Evolutionary conservation across 768 basidiomycete species (phyloP).

Genomic region (Agaricus blazei): DNA sequence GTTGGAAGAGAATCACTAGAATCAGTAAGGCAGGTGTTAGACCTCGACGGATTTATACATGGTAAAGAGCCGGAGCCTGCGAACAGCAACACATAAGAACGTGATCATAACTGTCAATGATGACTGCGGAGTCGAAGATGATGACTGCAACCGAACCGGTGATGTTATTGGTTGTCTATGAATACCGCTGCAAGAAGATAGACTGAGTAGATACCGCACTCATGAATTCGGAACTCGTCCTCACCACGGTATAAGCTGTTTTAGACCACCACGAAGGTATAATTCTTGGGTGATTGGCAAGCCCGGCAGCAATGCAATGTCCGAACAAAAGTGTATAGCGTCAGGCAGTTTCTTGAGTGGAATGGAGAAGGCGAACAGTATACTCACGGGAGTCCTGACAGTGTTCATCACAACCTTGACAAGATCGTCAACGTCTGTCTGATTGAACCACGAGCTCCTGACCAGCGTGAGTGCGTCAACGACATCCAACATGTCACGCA

Average conservation of each 20-base stretch:
- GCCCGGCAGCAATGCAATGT: conserved; percentile 74
- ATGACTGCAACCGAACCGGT: no score
- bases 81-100: no score
- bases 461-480: background rate
- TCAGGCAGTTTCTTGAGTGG: background rate
- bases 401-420: conserved; percentile 60
- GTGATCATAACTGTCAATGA: no score
- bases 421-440: conserved; percentile 54
- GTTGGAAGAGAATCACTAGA: no score
- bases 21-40: no score
- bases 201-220: background rate
- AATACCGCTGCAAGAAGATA: no score
- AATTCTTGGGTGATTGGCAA: conserved; percentile 62
- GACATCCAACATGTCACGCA: background rate
- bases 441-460: conserved; percentile 70
- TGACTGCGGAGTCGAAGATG: no score
- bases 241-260: conserved; percentile 47
- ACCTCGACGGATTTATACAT: no score
- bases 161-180: no score
- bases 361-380: background rate
- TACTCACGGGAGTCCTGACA: conserved; percentile 68
- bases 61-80: no score
- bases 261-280: conserved; percentile 67
- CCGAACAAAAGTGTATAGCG: conserved; percentile 46
- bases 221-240: background rate